Evolutionary conservation across 306 rosid species (phyloP).

Genomic region (Pyrus pyrifolia): DNA sequence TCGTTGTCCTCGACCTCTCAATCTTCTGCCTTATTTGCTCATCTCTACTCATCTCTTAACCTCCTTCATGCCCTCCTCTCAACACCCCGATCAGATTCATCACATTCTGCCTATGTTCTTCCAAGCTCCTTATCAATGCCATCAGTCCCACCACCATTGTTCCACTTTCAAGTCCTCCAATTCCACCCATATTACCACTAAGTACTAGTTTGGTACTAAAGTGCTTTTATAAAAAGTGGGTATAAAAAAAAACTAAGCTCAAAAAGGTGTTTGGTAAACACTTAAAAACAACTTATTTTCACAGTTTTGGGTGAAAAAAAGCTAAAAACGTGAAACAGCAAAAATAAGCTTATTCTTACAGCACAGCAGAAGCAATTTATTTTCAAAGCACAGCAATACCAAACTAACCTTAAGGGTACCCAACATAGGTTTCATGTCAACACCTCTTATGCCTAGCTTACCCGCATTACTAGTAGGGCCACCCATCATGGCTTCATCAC

Average conservation of each 20-base stretch:
- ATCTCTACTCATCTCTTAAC: conserved; percentile 12
- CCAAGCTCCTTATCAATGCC: conserved; percentile 23
- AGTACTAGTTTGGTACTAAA: no score
- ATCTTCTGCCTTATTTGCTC: conserved; percentile 19
- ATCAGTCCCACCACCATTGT: conserved; percentile 6
- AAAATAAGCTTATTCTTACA: no score
- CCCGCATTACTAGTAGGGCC: not conserved
- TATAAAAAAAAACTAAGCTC: no score
- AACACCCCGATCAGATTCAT: conserved; percentile 4
- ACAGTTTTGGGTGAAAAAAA: no score
- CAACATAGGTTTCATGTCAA: not conserved
- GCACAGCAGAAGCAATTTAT: no score
- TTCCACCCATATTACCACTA: not conserved
- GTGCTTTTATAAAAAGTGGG: no score
- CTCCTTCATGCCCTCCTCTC: conserved; percentile 4
- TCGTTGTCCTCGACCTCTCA: conserved; percentile 25
- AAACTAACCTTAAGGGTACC: not conserved
- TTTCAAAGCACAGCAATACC: no score
- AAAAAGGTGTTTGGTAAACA: no score
- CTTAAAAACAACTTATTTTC: no score
- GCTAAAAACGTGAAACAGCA: no score
- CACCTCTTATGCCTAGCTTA: not conserved
- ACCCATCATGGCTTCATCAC: not conserved
- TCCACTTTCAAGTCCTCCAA: conserved; percentile 8
- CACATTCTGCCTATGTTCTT: conserved; percentile 21